Conservation (phyloP, 1,139 yeast genomes). For the Groenewaldozyma auringiensis region DNA sequence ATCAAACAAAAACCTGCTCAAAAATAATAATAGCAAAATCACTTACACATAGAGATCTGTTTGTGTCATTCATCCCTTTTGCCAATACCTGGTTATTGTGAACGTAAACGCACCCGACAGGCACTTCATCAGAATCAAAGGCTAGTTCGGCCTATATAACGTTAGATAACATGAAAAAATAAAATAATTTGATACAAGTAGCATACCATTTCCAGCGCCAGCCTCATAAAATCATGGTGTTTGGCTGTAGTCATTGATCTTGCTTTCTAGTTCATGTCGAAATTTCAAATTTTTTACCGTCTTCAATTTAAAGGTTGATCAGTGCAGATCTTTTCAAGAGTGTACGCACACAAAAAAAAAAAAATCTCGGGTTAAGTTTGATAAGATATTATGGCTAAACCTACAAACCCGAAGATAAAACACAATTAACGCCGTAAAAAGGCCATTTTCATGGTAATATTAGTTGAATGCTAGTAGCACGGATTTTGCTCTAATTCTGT, state of each 20-base stretch:
- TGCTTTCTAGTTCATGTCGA: not conserved
- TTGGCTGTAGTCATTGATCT: not conserved
- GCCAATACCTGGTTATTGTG: slow-evolving; percentile 51
- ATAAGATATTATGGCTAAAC: too few relatives aligned
- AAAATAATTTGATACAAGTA: not conserved
- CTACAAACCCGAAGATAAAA: too few relatives aligned
- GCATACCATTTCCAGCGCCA: slow-evolving; percentile 37
- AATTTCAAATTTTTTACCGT: not conserved
- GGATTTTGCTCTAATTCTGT: too few relatives aligned
- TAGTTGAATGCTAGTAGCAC: too few relatives aligned
- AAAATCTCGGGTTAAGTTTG: too few relatives aligned
- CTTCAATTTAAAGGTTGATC: not conserved
- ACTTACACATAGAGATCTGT: slow-evolving; percentile 53
- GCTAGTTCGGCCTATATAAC: slow-evolving; percentile 46
- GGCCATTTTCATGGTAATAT: too few relatives aligned
- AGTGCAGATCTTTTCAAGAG: too few relatives aligned
- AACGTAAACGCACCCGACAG: slow-evolving; percentile 68
- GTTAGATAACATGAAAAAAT: not conserved
- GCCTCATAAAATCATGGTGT: slow-evolving; percentile 38
- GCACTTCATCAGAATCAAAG: slow-evolving; percentile 51
- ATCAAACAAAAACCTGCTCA: not conserved
- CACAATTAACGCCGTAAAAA: too few relatives aligned
- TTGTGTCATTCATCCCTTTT: slow-evolving; percentile 84
- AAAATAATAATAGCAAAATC: not conserved
- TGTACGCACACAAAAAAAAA: too few relatives aligned